Evolutionary conservation across 2,329 filamentous ascomycete genomes (phyloP).

Genomic region (Fusarium albidum): DNA sequence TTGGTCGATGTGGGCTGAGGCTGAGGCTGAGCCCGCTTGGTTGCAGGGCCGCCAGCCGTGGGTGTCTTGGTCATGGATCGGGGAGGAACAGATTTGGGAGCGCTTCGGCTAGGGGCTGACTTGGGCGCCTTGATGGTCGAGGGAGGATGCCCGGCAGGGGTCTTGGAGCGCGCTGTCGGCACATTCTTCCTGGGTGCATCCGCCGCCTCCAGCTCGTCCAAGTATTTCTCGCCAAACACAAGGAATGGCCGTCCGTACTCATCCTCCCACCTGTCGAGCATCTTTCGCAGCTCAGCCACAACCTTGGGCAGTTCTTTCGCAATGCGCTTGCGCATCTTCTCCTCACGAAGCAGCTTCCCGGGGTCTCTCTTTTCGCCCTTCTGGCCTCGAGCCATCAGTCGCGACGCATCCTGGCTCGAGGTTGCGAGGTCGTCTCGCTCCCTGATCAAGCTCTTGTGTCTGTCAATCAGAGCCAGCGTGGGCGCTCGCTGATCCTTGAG

Average conservation of each 20-base stretch:
- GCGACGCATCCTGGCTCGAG: conserved; percentile 93
- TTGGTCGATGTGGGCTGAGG: conserved; percentile 21
- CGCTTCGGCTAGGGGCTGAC: conserved; percentile 39
- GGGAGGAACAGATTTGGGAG: conserved; percentile 46
- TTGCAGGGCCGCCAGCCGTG: conserved; percentile 48
- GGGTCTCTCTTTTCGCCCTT: conserved; percentile 96
- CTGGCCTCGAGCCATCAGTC: conserved; percentile 87
- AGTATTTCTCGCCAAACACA: conserved; percentile 89
- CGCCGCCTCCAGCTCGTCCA: conserved; percentile 79
- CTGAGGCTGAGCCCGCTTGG: conserved; percentile 41
- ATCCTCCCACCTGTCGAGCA: conserved; percentile 88
- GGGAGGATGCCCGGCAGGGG: conserved; percentile 70
- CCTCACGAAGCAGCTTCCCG: conserved; percentile 89
- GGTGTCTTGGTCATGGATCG: conserved; percentile 64
- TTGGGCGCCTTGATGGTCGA: conserved; percentile 49
- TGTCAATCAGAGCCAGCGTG: conserved; percentile 82
- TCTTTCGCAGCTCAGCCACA: conserved; percentile 80
- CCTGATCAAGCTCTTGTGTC: conserved; percentile 80
- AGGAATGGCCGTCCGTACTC: conserved; percentile 94
- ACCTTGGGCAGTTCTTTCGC: conserved; percentile 95
- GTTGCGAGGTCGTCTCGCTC: conserved; percentile 89
- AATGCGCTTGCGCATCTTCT: conserved; percentile 98
- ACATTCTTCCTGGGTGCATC: conserved; percentile 62
- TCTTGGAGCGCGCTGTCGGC: conserved; percentile 69
- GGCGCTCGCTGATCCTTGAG: conserved; percentile 89